A percentile compares a stretch with the other conserved stretches of the same genome.
Evolutionary conservation across 805 yeast species (phyloP).

Genomic region (Ogataea chonburiensis): DNA sequence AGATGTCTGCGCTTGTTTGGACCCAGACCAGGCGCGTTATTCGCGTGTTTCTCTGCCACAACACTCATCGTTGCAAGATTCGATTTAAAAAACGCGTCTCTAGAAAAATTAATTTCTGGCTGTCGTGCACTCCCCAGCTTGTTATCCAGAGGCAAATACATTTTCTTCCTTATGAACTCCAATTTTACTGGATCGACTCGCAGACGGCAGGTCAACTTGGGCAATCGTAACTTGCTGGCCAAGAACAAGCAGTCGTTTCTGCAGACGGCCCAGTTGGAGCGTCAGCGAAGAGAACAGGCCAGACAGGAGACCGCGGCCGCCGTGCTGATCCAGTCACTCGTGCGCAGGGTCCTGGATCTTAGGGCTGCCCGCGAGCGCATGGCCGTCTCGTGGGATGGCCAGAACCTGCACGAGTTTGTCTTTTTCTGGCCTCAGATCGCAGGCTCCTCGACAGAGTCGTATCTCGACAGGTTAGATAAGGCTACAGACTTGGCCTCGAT

Average conservation of each 20-base stretch:
- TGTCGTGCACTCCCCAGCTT: constrained; percentile 10
- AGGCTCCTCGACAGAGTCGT: constrained; percentile 10
- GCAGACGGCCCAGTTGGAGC: constrained; percentile 62
- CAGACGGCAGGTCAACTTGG: constrained; percentile 51
- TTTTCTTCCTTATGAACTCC: constrained; percentile 20
- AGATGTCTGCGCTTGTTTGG: constrained; percentile 24
- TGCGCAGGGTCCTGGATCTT: constrained; percentile 41
- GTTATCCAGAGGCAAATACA: constrained; percentile 10
- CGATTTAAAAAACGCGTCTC: constrained; percentile 10
- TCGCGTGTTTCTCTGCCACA: constrained; percentile 10
- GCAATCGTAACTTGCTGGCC: constrained; percentile 27
- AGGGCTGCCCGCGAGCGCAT: constrained; percentile 27
- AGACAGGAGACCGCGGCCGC: constrained; percentile 52
- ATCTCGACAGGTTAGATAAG: constrained; percentile 13
- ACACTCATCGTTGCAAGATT: constrained; percentile 3
- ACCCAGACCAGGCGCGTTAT: constrained; percentile 8
- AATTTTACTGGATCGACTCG: constrained; percentile 35
- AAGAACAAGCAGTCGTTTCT: constrained; percentile 45
- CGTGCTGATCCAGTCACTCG: constrained; percentile 45
- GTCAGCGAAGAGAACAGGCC: constrained; percentile 61
- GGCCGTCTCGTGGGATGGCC: constrained; percentile 27
- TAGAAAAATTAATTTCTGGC: background rate
- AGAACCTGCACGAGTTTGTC: constrained; percentile 28
- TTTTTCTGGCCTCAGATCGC: constrained; percentile 29
- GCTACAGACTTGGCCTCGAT: background rate